Conservation (phyloP, 805 yeast genomes). For the Lipomyces sp. region DNA sequence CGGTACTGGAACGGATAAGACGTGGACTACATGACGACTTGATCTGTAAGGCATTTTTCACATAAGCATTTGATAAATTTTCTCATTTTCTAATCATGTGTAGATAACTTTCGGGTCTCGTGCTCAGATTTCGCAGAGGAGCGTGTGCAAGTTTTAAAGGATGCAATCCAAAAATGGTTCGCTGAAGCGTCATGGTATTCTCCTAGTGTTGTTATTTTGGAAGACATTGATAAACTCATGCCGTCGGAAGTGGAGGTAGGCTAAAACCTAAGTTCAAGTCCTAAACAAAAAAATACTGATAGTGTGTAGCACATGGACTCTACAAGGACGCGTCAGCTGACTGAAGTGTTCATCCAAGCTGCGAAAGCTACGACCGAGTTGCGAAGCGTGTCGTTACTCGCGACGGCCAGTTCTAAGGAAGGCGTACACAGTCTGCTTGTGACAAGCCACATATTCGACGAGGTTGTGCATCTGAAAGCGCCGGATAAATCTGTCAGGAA, state of each 20-base stretch:
- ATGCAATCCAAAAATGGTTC: slow-evolving; percentile 52
- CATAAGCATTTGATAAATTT: background rate
- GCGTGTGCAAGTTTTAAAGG: slow-evolving; percentile 53
- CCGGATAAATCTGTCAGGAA: slow-evolving; percentile 71
- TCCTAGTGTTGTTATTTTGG: slow-evolving; percentile 76
- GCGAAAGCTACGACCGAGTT: slow-evolving; percentile 49
- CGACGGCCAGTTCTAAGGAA: slow-evolving; percentile 68
- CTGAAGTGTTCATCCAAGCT: slow-evolving; percentile 61
- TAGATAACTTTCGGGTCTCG: slow-evolving; percentile 52
- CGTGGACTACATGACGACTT: slow-evolving; percentile 47
- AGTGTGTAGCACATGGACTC: slow-evolving; percentile 58
- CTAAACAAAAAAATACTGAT: background rate
- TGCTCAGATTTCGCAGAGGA: slow-evolving; percentile 66
- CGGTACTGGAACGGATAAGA: slow-evolving; percentile 54
- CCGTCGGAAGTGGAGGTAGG: slow-evolving; percentile 58
- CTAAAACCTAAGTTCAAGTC: background rate
- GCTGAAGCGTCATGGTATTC: slow-evolving; percentile 71
- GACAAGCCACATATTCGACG: slow-evolving; percentile 73
- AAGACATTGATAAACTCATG: slow-evolving; percentile 74
- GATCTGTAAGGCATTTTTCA: slow-evolving; percentile 47
- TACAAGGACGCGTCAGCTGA: slow-evolving; percentile 62
- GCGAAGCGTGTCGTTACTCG: slow-evolving; percentile 60
- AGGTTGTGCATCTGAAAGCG: slow-evolving; percentile 61
- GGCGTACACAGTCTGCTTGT: slow-evolving; percentile 63
- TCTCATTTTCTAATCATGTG: background rate